phyloP scores from a whole-genome alignment of 306 rosid genomes.

The Begonia peltatifolia region DNA sequence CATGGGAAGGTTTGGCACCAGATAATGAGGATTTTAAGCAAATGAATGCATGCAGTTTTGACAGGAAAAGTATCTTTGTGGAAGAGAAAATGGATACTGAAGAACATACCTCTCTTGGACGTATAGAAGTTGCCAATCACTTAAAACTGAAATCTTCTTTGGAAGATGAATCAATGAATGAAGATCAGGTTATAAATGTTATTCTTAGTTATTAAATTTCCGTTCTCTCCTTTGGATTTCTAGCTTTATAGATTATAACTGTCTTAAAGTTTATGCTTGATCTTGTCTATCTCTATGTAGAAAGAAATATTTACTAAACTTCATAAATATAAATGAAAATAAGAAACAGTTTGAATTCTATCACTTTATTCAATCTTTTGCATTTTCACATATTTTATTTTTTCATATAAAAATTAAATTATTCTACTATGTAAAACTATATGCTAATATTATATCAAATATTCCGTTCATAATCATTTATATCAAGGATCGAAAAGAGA shows the following conservation, averaged over 20 bases:
- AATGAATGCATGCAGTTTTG: slow-evolving; percentile 17
- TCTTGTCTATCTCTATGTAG: no score
- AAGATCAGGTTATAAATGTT: slow-evolving; percentile 33
- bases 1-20: slow-evolving; percentile 27
- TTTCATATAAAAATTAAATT: no score
- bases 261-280: no score
- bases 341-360: no score
- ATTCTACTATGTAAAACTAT: no score
- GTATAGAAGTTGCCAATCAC: slow-evolving; percentile 20
- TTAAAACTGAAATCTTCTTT: slow-evolving; percentile 20
- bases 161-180: slow-evolving; percentile 16
- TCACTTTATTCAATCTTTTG: no score
- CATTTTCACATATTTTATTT: no score
- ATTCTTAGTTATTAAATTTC: not conserved
- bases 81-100: slow-evolving; percentile 22
- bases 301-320: no score
- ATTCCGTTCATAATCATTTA: no score
- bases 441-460: no score
- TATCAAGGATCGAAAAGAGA: no score
- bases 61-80: slow-evolving; percentile 13
- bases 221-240: not conserved
- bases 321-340: no score
- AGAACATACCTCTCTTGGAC: slow-evolving; percentile 17
- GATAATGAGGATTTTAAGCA: slow-evolving; percentile 21
- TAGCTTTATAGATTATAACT: not conserved